These are phyloP conservation scores for Quercus engelmannii DNA, from an alignment of 306 rosid species.

Conservation along the genomic window DNA sequence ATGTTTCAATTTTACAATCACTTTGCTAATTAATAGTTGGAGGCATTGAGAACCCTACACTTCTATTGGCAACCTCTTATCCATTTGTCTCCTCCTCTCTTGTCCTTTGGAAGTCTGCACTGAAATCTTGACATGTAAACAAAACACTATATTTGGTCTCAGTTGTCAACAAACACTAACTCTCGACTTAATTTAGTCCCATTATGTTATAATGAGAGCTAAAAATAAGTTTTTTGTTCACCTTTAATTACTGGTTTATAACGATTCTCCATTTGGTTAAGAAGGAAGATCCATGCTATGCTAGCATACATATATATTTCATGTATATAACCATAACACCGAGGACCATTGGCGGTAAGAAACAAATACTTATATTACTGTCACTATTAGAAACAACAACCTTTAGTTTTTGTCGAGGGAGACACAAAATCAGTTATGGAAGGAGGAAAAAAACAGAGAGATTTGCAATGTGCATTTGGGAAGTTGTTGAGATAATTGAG, in stretches of 20 bases:
- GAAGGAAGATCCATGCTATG: background rate
- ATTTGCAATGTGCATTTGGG: too few relatives aligned
- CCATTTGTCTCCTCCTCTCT: background rate
- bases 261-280: background rate
- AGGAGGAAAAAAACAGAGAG: too few relatives aligned
- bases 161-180: background rate
- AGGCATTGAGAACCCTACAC: background rate
- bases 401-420: too few relatives aligned
- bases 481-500: too few relatives aligned
- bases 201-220: background rate
- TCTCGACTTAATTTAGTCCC: background rate
- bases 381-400: too few relatives aligned
- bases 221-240: background rate
- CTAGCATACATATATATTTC: too few relatives aligned
- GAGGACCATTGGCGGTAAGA: too few relatives aligned
- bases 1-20: background rate
- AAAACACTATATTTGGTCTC: too few relatives aligned
- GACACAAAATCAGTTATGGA: too few relatives aligned
- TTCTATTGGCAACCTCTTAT: background rate
- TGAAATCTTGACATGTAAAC: too few relatives aligned
- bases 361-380: too few relatives aligned
- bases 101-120: background rate
- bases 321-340: too few relatives aligned
- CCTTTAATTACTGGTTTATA: background rate
- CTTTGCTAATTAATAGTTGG: background rate